These are phyloP conservation scores for Erodium chrysanthum DNA, from an alignment of 441 rosid species.

Conservation along the genomic window DNA sequence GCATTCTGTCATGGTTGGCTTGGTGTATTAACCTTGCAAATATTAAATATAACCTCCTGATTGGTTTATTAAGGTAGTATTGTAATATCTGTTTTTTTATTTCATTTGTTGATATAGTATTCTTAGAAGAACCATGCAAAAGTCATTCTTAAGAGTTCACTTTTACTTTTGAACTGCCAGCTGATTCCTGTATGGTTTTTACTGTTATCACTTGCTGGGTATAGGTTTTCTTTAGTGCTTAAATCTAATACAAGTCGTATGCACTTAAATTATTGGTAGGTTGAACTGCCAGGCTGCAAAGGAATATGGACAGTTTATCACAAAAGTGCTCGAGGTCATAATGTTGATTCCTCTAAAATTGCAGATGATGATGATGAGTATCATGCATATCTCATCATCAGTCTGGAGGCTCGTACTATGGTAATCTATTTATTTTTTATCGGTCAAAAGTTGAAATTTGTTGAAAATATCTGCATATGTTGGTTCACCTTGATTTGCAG, in stretches of 20 bases:
- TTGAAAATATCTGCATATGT: constrained; percentile 7
- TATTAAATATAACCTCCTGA: too few species aligned
- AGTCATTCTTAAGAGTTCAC: background rate
- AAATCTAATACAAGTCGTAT: constrained; percentile 4
- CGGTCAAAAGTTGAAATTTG: background rate
- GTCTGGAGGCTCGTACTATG: constrained; percentile 92
- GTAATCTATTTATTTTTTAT: constrained; percentile 29
- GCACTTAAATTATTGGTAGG: constrained; percentile 36
- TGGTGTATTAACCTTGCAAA: too few species aligned
- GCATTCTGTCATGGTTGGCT: too few species aligned
- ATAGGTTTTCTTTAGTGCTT: background rate
- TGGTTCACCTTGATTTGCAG: background rate
- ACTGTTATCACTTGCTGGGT: background rate
- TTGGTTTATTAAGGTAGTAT: too few species aligned
- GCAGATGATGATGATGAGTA: constrained; percentile 64
- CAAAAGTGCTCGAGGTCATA: constrained; percentile 72
- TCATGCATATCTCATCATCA: constrained; percentile 97
- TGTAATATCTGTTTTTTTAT: too few species aligned
- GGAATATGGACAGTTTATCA: constrained; percentile 99
- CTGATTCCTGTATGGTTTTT: background rate
- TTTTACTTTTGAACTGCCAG: background rate
- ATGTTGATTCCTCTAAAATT: constrained; percentile 61
- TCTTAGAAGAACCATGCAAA: background rate
- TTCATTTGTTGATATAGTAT: too few species aligned
- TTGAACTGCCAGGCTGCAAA: constrained; percentile 90